A percentile compares a stretch with the other conserved stretches of the same genome.
phyloP scores from a whole-genome alignment of 78 protist species.

The Anaeramoeba flamelloides region DNA sequence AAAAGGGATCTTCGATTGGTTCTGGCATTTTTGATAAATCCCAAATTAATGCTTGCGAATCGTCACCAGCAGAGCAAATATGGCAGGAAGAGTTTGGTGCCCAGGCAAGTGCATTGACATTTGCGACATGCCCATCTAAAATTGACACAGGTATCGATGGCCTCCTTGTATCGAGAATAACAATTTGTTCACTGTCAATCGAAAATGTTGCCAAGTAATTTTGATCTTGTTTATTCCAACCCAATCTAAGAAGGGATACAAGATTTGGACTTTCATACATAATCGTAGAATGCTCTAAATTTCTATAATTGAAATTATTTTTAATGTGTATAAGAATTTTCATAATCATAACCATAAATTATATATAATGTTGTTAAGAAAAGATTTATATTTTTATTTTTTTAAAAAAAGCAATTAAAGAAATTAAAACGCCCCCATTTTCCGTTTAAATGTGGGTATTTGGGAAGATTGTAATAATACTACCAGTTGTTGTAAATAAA shows the following conservation, averaged over 20 bases:
- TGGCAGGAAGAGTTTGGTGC: slow-evolving; percentile 88
- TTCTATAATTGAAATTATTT: background rate
- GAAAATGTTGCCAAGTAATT: slow-evolving; percentile 73
- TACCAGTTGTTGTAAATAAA: no score
- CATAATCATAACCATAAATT: no score
- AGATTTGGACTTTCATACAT: slow-evolving; percentile 67
- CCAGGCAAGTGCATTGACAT: slow-evolving; percentile 76
- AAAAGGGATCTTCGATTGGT: slow-evolving; percentile 33
- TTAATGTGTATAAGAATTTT: no score
- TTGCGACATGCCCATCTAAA: slow-evolving; percentile 26
- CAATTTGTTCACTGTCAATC: slow-evolving; percentile 50
- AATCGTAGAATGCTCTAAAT: slow-evolving; percentile 85
- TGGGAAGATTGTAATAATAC: no score
- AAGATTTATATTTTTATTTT: no score
- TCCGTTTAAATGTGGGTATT: no score
- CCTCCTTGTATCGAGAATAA: slow-evolving; percentile 60
- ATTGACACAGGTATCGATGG: slow-evolving; percentile 75
- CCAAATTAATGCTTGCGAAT: slow-evolving; percentile 82
- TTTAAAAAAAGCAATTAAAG: no score
- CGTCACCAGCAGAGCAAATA: slow-evolving; percentile 56
- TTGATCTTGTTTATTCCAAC: slow-evolving; percentile 84
- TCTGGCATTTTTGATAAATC: slow-evolving; percentile 67
- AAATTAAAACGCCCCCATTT: no score
- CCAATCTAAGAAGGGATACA: slow-evolving; percentile 64
- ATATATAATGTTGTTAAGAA: no score